Conservation (phyloP, 305 asterid species). For the Rubia peregrina region DNA sequence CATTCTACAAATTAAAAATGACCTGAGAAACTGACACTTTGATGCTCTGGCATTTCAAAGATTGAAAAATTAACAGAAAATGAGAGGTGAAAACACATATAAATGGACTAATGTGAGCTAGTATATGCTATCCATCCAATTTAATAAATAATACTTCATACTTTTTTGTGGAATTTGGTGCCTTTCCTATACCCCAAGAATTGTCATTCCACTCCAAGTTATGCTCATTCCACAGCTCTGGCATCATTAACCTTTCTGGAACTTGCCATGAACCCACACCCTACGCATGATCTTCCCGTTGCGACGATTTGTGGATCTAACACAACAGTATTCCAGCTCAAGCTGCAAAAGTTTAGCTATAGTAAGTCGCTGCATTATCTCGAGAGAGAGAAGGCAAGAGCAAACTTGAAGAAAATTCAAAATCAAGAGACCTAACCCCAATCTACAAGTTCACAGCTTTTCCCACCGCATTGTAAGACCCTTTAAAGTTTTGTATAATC, state of each 20-base stretch:
- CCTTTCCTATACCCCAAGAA: not conserved
- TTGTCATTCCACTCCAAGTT: not conserved
- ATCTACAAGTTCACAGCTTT: not conserved
- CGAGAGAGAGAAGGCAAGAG: not conserved
- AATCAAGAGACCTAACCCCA: not conserved
- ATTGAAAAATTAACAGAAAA: not conserved
- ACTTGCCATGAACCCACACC: constrained; percentile 85
- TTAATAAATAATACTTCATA: not conserved
- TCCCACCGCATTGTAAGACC: not conserved
- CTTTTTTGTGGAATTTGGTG: not conserved
- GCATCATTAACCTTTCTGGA: constrained; percentile 37
- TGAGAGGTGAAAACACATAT: not conserved
- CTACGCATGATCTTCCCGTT: constrained; percentile 66
- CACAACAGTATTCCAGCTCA: constrained; percentile 78
- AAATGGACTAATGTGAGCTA: not conserved
- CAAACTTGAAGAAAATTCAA: not conserved
- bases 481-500: not conserved
- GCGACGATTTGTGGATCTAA: constrained; percentile 56
- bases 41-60: not conserved
- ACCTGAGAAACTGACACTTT: not conserved
- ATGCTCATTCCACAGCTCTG: not conserved
- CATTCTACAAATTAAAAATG: not conserved
- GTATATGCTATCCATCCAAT: not conserved
- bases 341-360: constrained; percentile 30
- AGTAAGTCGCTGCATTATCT: constrained; percentile 2